Base-by-base conservation (phyloP, 805 yeast genomes). In the Ogataea nitratoaversa region DNA sequence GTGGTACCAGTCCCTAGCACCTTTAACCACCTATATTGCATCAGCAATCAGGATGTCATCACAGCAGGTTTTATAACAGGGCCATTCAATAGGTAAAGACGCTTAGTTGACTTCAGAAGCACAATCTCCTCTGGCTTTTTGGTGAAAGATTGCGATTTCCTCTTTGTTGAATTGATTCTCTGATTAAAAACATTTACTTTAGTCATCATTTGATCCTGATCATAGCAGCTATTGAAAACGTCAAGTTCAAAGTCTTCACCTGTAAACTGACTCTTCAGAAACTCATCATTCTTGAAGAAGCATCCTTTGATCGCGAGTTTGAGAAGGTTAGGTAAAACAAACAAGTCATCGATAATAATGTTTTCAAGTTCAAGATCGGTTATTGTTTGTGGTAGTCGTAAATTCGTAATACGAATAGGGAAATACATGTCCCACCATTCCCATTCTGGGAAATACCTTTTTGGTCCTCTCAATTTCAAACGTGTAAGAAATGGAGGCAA, bases 381-480 rank as follows among this genome's bases (percentile, higher is more conserved):
- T 23, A 46, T 22, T 2, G 46, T 29, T 11, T 32, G 3, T 5
- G 44, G 40, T 3, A 46, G 33, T 3, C 25, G 16, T 19, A 46
- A 33, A 20, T 40, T 25, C 9, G 29, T 29, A 8, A 46, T 34
- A 23, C 34, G 34, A 34, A 46, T 32, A 4, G 42, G 29, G 20
- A 46, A 42, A 32, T 32, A 30, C 17, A 36, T 37, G 34, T 46
- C 42, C 49, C 49, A 46, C 46, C 46, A 42, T 25, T 36, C 32
- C 49, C 49, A 46, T 22, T 42, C 44, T 2, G 49, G 46, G 31
- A 46, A 46, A 24, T 42, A 42, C 29, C 42, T 37, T 16, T 42
- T 44, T 5, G 40, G 27, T 6, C 49, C 46, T 8, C 37, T 32
- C 2, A 46, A 4, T 13, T 28, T 36, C 29, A 46, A 31, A 9